A percentile compares a stretch with the other conserved stretches of the same genome.
phyloP scores from a whole-genome alignment of 129 eudicot species.

The Rutidosis leptorrhynchoides region DNA sequence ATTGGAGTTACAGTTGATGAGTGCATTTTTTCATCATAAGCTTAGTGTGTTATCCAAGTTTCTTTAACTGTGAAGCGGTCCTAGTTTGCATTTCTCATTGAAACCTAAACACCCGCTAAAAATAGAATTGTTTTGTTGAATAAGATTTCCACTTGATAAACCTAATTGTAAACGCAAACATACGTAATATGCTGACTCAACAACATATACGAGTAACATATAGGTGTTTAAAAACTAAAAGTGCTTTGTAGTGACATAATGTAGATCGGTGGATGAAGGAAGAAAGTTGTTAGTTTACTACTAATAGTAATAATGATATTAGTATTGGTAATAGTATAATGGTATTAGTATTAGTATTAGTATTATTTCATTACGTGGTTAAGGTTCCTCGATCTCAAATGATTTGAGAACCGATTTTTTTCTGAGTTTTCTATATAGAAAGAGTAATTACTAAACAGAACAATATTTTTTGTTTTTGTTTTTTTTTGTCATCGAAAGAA shows the following conservation, averaged over 20 bases:
- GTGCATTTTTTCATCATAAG: not conserved
- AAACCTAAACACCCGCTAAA: too few species aligned
- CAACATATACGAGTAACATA: not conserved
- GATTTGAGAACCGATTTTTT: not conserved
- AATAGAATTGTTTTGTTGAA: too few species aligned
- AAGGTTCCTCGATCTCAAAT: not conserved
- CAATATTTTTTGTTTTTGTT: conserved; percentile 9
- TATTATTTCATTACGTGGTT: not conserved
- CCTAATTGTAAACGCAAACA: too few species aligned
- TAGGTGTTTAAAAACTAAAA: not conserved
- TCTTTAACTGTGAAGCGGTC: not conserved
- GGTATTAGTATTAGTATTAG: too few species aligned
- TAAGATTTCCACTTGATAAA: too few species aligned
- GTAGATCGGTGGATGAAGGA: conserved; percentile 36
- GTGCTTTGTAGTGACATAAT: not conserved
- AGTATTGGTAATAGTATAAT: too few species aligned
- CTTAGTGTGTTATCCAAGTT: not conserved
- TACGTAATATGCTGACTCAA: too few species aligned
- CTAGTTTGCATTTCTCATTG: too few species aligned
- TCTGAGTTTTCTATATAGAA: not conserved
- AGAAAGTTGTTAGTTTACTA: conserved; percentile 23
- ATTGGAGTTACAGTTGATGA: not conserved
- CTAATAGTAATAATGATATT: not conserved
- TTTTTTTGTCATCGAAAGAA: too few species aligned
- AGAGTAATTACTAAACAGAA: not conserved